Evolutionary conservation across 768 basidiomycete species (phyloP).

Genomic region (Crepidotus variabilis): DNA sequence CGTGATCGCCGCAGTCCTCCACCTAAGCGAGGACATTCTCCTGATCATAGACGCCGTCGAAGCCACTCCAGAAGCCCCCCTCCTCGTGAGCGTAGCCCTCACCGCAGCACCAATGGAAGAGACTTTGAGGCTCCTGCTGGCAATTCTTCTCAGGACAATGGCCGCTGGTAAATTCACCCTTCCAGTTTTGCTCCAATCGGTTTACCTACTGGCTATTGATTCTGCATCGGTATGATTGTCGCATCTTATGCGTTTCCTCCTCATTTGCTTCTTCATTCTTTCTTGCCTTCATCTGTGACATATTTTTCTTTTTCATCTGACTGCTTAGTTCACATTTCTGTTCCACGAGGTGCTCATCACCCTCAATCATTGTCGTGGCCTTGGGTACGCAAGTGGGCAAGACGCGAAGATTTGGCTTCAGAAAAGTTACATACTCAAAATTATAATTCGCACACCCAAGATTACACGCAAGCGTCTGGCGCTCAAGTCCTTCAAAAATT

Average conservation of each 20-base stretch:
- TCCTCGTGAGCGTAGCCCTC: slow-evolving; percentile 63
- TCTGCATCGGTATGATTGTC: slow-evolving; percentile 31
- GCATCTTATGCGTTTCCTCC: slow-evolving; percentile 1
- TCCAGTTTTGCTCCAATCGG: background rate
- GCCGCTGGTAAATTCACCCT: slow-evolving; percentile 56
- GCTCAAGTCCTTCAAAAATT: slow-evolving; percentile 14
- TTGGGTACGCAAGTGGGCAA: slow-evolving; percentile 17
- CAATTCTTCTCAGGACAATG: slow-evolving; percentile 32
- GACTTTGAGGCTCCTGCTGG: slow-evolving; percentile 37
- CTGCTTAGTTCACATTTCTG: slow-evolving; percentile 9
- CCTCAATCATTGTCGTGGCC: slow-evolving; percentile 9
- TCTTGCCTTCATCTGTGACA: slow-evolving; percentile 8
- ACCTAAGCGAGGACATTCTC: slow-evolving; percentile 67
- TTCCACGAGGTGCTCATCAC: slow-evolving; percentile 7
- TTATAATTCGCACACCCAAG: slow-evolving; percentile 24
- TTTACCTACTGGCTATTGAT: slow-evolving; percentile 2
- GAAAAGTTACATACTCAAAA: slow-evolving; percentile 24
- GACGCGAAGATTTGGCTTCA: slow-evolving; percentile 13
- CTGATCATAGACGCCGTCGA: slow-evolving; percentile 69
- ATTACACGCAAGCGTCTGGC: slow-evolving; percentile 19
- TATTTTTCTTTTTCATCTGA: slow-evolving; percentile 18
- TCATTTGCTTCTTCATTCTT: slow-evolving; percentile 1
- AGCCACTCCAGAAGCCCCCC: slow-evolving; percentile 82
- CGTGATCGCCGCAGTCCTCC: slow-evolving; percentile 78
- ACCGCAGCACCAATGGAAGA: slow-evolving; percentile 28